Conservation (phyloP, 208 protist species). For the Leishmania martiniquensis region DNA sequence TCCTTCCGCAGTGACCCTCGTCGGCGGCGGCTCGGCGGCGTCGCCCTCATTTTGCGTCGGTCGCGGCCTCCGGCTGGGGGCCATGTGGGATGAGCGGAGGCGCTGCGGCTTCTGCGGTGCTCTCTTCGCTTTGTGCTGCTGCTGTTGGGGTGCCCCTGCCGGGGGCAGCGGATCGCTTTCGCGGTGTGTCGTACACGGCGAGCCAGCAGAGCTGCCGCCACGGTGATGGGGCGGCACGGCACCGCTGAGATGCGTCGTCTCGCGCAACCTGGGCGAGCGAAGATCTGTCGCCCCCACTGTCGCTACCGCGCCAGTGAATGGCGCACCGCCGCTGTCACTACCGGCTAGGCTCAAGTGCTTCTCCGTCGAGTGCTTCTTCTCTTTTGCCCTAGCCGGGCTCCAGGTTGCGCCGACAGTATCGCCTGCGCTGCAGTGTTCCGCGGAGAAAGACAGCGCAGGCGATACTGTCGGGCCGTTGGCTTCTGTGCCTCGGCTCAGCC, state of each 20-base stretch:
- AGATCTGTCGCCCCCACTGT: neutral
- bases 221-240: constrained; percentile 1
- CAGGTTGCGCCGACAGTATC: neutral
- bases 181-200: neutral
- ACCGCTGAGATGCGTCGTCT: neutral
- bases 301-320: neutral
- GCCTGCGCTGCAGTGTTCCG: neutral
- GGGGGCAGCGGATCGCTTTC: neutral
- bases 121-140: neutral
- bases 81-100: neutral
- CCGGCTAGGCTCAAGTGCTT: neutral
- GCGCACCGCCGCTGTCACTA: neutral
- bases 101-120: neutral
- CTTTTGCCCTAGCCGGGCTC: neutral
- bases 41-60: neutral
- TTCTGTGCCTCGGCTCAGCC: neutral
- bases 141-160: neutral
- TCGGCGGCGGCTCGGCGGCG: neutral
- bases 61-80: neutral
- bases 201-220: constrained; percentile 2
- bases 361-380: neutral
- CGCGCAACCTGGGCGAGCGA: neutral
- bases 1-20: neutral
- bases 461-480: neutral
- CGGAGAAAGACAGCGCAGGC: neutral